phyloP scores from a whole-genome alignment of 140 eudicot genomes.

The Flaveria floridana region DNA sequence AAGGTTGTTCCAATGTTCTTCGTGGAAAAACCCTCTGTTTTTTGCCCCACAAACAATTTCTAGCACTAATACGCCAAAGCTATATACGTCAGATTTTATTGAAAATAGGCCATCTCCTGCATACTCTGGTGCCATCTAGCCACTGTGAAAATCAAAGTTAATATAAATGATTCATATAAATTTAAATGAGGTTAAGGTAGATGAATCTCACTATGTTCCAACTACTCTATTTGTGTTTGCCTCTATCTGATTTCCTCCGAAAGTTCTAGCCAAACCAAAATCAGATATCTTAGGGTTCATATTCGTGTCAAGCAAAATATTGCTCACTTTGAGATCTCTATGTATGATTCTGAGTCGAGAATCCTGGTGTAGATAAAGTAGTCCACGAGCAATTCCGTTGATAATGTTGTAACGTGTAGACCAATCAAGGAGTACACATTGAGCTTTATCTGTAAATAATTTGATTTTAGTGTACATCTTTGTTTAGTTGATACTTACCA shows the following conservation, averaged over 20 bases:
- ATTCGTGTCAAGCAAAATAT: constrained; percentile 38
- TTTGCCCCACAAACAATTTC: constrained; percentile 25
- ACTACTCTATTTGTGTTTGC: constrained; percentile 41
- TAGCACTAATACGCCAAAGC: neutral
- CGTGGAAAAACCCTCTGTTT: constrained; percentile 39
- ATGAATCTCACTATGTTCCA: constrained; percentile 42
- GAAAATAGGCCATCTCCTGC: constrained; percentile 31
- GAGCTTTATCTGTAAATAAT: constrained; percentile 25
- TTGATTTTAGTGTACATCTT: neutral
- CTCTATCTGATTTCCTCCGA: constrained; percentile 35
- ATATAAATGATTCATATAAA: neutral
- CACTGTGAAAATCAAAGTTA: constrained; percentile 26
- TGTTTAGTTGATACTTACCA: neutral
- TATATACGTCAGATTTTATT: constrained; percentile 35
- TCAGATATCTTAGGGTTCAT: constrained; percentile 50
- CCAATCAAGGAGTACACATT: constrained; percentile 38
- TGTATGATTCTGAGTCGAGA: constrained; percentile 42
- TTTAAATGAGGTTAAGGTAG: neutral
- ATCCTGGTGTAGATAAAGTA: constrained; percentile 46
- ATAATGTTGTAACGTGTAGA: constrained; percentile 29
- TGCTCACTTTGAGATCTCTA: constrained; percentile 49
- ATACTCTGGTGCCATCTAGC: constrained; percentile 35
- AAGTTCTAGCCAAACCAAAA: constrained; percentile 46
- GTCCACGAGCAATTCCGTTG: constrained; percentile 42
- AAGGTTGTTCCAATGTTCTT: constrained; percentile 41